Evolutionary conservation across 2,329 filamentous ascomycete species (phyloP).

Genomic region (Ophiostoma populinum): DNA sequence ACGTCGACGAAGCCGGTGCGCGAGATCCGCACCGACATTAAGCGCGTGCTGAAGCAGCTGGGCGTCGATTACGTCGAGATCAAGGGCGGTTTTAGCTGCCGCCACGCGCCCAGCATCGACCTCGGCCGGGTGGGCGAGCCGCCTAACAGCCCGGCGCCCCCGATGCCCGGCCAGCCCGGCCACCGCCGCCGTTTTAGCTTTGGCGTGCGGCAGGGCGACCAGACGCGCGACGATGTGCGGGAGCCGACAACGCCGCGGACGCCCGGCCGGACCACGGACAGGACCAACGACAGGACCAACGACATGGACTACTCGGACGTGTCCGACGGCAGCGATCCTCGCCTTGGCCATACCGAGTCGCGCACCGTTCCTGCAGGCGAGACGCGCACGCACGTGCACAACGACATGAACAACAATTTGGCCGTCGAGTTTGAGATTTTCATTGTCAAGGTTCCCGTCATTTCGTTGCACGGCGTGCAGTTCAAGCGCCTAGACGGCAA

Average conservation of each 20-base stretch:
- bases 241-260: slow-evolving; percentile 37
- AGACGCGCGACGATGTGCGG: slow-evolving; percentile 42
- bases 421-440: slow-evolving; percentile 85
- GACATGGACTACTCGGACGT: slow-evolving; percentile 71
- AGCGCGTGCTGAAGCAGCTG: slow-evolving; percentile 71
- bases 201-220: slow-evolving; percentile 46
- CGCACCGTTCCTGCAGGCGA: slow-evolving; percentile 45
- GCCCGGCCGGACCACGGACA: slow-evolving; percentile 22
- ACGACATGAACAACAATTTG: slow-evolving; percentile 70
- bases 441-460: slow-evolving; percentile 89
- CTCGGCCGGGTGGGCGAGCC: slow-evolving; percentile 54
- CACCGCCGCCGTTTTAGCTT: slow-evolving; percentile 75
- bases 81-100: slow-evolving; percentile 81
- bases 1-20: slow-evolving; percentile 81
- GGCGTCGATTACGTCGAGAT: slow-evolving; percentile 88
- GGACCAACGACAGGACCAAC: slow-evolving; percentile 16
- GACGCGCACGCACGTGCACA: slow-evolving; percentile 83
- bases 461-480: slow-evolving; percentile 87
- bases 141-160: slow-evolving; percentile 38
- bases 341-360: slow-evolving; percentile 30
- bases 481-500: slow-evolving; percentile 94
- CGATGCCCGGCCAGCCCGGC: slow-evolving; percentile 38
- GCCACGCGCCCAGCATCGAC: slow-evolving; percentile 78
- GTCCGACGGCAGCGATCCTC: slow-evolving; percentile 56
- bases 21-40: slow-evolving; percentile 77